phyloP scores from a whole-genome alignment of 2,329 filamentous ascomycete genomes.

The Neofusicoccum ribis region DNA sequence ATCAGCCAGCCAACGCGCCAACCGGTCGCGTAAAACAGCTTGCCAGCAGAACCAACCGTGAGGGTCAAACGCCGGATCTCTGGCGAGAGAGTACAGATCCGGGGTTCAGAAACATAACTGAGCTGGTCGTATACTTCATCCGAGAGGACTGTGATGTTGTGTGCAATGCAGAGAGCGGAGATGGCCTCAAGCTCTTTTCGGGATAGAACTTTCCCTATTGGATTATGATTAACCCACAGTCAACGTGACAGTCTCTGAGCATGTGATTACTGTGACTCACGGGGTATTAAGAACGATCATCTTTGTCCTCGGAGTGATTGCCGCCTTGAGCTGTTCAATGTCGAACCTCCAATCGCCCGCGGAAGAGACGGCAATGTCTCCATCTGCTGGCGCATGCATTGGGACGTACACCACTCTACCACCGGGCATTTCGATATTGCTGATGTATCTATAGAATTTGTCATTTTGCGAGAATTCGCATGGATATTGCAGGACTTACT shows the following conservation, averaged over 20 bases:
- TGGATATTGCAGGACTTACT: constrained; percentile 51
- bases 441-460: constrained; percentile 60
- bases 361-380: constrained; percentile 75
- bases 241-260: too few relatives aligned
- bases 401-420: constrained; percentile 94
- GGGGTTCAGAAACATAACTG: constrained; percentile 92
- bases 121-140: constrained; percentile 82
- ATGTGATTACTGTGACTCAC: background rate
- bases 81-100: constrained; percentile 85
- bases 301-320: constrained; percentile 83
- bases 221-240: constrained; percentile 64
- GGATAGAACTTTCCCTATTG: constrained; percentile 93
- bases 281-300: constrained; percentile 93
- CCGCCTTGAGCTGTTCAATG: constrained; percentile 75
- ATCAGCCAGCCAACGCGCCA: constrained; percentile 97
- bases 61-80: constrained; percentile 86
- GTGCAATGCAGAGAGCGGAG: constrained; percentile 83
- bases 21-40: constrained; percentile 97
- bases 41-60: constrained; percentile 93
- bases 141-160: constrained; percentile 85
- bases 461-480: too few relatives aligned
- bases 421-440: constrained; percentile 97
- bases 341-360: constrained; percentile 87
- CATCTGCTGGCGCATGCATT: constrained; percentile 80
- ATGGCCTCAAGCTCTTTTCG: constrained; percentile 79